A percentile compares a stretch with the other conserved stretches of the same genome.
These are phyloP conservation scores for Phylloporus sp. DNA, from an alignment of 768 basidiomycete species.

Conservation along the genomic window DNA sequence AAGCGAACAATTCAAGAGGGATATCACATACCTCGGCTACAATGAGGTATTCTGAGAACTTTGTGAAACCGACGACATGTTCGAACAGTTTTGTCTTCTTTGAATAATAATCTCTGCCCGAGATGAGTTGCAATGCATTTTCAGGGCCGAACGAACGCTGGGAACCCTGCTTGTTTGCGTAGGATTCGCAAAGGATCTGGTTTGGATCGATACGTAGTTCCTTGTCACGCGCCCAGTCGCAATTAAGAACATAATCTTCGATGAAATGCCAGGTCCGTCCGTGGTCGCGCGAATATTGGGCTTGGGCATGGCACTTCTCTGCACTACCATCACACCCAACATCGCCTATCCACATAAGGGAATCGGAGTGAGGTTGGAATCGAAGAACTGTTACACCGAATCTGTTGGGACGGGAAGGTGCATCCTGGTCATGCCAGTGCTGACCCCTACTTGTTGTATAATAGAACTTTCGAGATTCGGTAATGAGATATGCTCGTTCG, in stretches of 20 bases:
- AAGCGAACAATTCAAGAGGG: background rate
- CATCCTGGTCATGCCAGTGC: slow-evolving; percentile 55
- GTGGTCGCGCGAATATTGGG: slow-evolving; percentile 72
- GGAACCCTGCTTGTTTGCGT: slow-evolving; percentile 72
- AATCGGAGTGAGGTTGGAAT: slow-evolving; percentile 85
- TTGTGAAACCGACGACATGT: slow-evolving; percentile 89
- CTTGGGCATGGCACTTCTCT: slow-evolving; percentile 66
- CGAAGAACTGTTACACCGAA: slow-evolving; percentile 74
- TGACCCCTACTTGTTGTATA: slow-evolving; percentile 83
- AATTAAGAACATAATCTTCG: slow-evolving; percentile 86
- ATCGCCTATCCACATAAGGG: slow-evolving; percentile 86
- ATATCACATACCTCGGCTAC: slow-evolving; percentile 76
- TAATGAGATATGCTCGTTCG: slow-evolving; percentile 91
- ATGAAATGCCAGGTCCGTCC: slow-evolving; percentile 73
- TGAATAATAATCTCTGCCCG: slow-evolving; percentile 68
- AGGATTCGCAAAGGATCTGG: slow-evolving; percentile 92
- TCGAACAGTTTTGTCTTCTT: slow-evolving; percentile 78
- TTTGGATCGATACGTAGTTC: slow-evolving; percentile 75
- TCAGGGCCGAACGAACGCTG: slow-evolving; percentile 54
- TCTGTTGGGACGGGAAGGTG: slow-evolving; percentile 73
- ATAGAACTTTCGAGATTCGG: slow-evolving; percentile 55
- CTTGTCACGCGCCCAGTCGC: slow-evolving; percentile 86
- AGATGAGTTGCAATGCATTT: slow-evolving; percentile 76
- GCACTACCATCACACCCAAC: slow-evolving; percentile 51
- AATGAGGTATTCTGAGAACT: slow-evolving; percentile 94